Evolutionary conservation across 495 filamentous ascomycete genomes (phyloP).

Genomic region (Articulospora tetracladia): DNA sequence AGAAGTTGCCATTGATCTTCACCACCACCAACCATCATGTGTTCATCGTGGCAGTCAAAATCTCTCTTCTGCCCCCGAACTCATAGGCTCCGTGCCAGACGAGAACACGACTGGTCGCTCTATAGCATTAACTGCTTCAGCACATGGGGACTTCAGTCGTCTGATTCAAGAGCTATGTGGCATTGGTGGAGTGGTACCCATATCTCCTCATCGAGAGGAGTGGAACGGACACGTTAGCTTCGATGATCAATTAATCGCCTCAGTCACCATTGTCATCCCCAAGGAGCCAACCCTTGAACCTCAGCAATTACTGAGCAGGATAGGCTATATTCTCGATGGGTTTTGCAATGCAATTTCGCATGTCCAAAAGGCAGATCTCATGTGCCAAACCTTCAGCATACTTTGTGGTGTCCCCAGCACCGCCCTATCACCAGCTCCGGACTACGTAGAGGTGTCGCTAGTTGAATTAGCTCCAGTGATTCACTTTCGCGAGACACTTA

Average conservation of each 20-base stretch:
- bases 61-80: background rate
- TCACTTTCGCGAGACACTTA: background rate
- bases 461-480: background rate
- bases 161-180: slow-evolving; percentile 4
- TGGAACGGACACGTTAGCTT: background rate
- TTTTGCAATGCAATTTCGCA: background rate
- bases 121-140: background rate
- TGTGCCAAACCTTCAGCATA: slow-evolving; percentile 11
- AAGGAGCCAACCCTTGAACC: background rate
- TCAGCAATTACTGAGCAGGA: background rate
- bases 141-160: background rate
- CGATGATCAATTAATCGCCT: background rate
- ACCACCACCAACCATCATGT: slow-evolving; percentile 8
- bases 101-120: background rate
- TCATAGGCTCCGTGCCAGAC: no score
- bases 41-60: slow-evolving; percentile 6
- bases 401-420: background rate
- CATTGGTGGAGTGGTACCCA: background rate
- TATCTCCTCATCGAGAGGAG: background rate
- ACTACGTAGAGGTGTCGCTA: slow-evolving; percentile 1
- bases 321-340: background rate
- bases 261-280: background rate
- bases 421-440: background rate
- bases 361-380: slow-evolving; percentile 1
- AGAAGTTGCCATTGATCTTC: no score